Evolutionary conservation across 139 green algal genomes (phyloP), one percentile per base, ranked within the genome.

Genomic region (Chlorokybus atmophyticus): DNA sequence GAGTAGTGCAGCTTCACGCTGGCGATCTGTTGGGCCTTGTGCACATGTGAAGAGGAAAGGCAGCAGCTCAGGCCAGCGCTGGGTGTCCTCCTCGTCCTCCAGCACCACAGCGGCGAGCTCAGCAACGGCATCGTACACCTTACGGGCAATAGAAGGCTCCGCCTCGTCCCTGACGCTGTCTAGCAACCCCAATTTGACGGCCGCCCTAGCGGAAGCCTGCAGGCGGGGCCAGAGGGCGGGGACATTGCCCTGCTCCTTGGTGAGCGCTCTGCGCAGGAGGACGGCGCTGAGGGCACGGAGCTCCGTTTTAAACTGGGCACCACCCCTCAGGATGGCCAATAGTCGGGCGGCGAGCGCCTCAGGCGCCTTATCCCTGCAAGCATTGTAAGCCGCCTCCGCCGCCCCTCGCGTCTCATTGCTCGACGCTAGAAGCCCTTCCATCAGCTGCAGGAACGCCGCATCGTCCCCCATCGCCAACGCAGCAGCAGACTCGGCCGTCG

Each of bases 61-160:
- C 44, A 95, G 70, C 52, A 98, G 74, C 78, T 97, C 88, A 0
- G 83, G 82, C 90, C 90, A 98, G 23, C 68, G 64, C 4, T 54
- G 32, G 7, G 10, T 55, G 42, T 64, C 51, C n/a, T n/a, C n/a
- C n/a, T n/a, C n/a, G 10, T 70, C 32, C 47, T 62, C 54, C 23
- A 67, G 7, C 17, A 76, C 32, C 2, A 78, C 64, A 3, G 81
- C 65, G 0, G 79, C 88, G 27, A 96, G 71, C 72, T 95, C 87
- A 4, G 75, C 66, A 6, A 94, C 70, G 1, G 80, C 80, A 57
- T 93, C 83, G 64, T 83, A 88, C 10, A 93, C 66, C 80, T 93
- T 70, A 32, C 63, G 69, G n/a, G 23, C 42, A n/a, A 60, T 67
- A 40, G 24, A 59, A 41, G 31, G 41, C 5, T 23, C 21, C 3